Conservation (phyloP, 1,139 yeast genomes). For the Taiozyma onychis region DNA sequence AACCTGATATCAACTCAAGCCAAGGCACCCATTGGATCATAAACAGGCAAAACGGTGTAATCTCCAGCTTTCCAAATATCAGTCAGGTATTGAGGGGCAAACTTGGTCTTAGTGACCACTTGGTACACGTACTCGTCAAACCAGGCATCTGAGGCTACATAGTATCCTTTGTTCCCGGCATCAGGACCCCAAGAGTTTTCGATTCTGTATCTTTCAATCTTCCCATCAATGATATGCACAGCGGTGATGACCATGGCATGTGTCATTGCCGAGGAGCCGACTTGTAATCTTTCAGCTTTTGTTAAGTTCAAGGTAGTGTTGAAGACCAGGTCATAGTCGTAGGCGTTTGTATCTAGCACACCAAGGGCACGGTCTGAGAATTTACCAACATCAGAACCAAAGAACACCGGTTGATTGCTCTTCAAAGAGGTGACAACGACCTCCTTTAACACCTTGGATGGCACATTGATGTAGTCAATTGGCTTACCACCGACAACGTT, state of each 20-base stretch:
- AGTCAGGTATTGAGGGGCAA: slow-evolving; percentile 44
- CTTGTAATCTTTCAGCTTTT: slow-evolving; percentile 51
- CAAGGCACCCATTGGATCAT: slow-evolving; percentile 84
- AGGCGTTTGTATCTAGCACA: slow-evolving; percentile 59
- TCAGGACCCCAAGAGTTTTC: slow-evolving; percentile 83
- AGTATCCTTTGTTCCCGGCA: slow-evolving; percentile 68
- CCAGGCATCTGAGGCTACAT: slow-evolving; percentile 74
- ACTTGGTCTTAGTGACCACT: slow-evolving; percentile 58
- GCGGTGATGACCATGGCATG: slow-evolving; percentile 81
- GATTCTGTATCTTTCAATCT: slow-evolving; percentile 71
- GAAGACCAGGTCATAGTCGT: slow-evolving; percentile 53
- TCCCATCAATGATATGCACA: slow-evolving; percentile 54
- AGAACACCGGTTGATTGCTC: slow-evolving; percentile 69
- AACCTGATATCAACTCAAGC: slow-evolving; percentile 31
- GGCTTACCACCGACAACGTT: slow-evolving; percentile 64
- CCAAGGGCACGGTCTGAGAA: slow-evolving; percentile 49
- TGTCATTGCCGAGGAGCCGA: slow-evolving; percentile 65
- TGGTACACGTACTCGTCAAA: slow-evolving; percentile 79
- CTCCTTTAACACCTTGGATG: slow-evolving; percentile 47
- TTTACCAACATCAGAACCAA: slow-evolving; percentile 60
- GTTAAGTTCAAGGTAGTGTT: slow-evolving; percentile 52
- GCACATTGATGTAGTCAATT: slow-evolving; percentile 63
- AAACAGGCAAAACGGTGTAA: slow-evolving; percentile 59
- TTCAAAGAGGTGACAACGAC: slow-evolving; percentile 61
- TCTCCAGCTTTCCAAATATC: slow-evolving; percentile 34